Percentiles rank a stretch among this genome's conserved stretches.
Evolutionary conservation across 2,329 filamentous ascomycete species (phyloP).

Genomic region (Cordyceps cateniannulata): DNA sequence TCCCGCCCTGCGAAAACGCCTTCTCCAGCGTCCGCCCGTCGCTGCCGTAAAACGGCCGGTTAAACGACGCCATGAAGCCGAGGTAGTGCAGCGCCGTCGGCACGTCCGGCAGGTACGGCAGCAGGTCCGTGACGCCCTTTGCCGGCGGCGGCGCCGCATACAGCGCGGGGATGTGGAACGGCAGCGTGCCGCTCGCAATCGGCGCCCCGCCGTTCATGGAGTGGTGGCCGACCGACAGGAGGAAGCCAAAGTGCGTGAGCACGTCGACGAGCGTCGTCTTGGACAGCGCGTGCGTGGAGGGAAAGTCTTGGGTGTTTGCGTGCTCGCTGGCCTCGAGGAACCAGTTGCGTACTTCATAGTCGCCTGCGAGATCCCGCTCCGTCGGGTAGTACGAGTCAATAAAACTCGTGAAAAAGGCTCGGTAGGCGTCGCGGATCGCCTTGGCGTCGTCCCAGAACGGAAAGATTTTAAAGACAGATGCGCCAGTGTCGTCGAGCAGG

Average conservation of each 20-base stretch:
- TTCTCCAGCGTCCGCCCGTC: conserved; percentile 32
- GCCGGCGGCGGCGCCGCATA: conserved; percentile 30
- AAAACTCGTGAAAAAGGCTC: conserved; percentile 32
- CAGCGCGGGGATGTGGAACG: conserved; percentile 36
- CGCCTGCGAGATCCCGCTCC: conserved; percentile 25
- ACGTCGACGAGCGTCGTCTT: conserved; percentile 29
- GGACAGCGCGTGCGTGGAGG: conserved; percentile 19
- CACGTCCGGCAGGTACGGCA: conserved; percentile 29
- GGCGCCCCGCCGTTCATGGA: conserved; percentile 36
- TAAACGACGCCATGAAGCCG: conserved; percentile 31
- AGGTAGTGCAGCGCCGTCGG: conserved; percentile 30
- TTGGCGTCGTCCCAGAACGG: conserved; percentile 39
- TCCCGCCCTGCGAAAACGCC: conserved; percentile 32
- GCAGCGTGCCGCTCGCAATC: conserved; percentile 30
- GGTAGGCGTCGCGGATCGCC: conserved; percentile 29
- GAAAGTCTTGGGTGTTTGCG: conserved; percentile 36
- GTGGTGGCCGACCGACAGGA: conserved; percentile 30
- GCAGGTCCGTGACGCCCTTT: conserved; percentile 32
- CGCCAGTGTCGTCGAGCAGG: conserved; percentile 29
- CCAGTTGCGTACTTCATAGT: conserved; percentile 39
- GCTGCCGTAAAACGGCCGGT: conserved; percentile 30
- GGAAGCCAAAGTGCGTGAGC: conserved; percentile 30
- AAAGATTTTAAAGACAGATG: conserved; percentile 33
- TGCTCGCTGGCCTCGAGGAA: conserved; percentile 31
- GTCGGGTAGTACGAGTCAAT: conserved; percentile 38